Base-by-base conservation (phyloP, 768 basidiomycete genomes). In the Collybiopsis luxurians region DNA sequence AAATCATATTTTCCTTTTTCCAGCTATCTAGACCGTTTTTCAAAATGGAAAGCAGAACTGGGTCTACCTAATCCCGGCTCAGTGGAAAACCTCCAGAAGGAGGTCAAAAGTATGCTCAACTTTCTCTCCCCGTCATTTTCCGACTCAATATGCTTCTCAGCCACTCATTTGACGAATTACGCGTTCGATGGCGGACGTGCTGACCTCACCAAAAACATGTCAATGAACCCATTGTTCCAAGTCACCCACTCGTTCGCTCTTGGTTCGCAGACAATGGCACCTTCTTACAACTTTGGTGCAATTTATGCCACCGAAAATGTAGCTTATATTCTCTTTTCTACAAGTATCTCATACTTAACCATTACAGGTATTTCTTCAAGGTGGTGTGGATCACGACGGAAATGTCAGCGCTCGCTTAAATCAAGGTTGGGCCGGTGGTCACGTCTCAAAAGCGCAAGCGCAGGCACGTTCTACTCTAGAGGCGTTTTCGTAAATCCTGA, bases 181-280 rank as follows among this genome's bases (percentile, higher is more conserved):
- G 85, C 94, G 67, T 98, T 98, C 71, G 97, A 99, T 77, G 97
- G 97, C 62, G 97, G 90, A 26, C 82, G 95, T 63, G 97, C 96
- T 30, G 97, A 99, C 78, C 79, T 98, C 64, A 89, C 92, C 47
- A 99, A 98, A 76, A 88, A 83, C 64, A 79, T 98, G 64, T 96
- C 94, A 27, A 81, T 89, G 71, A 92, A 85, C 71, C 97, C 97
- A n/a, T 85, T 91, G 50, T 98, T 98, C 83, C 96, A 98, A 78
- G 90, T 98, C 64, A 95, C 95, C 59, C 97, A 99, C 72, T 91
- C 94, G 23, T 98, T 99, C 75, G 80, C 87, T 58, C 77, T 98
- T 56, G 97, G 93, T 19, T 93, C 92, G 19, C 89, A 90, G 70
- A 83, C 86, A n/a, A 72, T 79, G 0, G 83, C 92, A 1, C 82